These are phyloP conservation scores for Phoma sp. DNA, from an alignment of 2,329 filamentous ascomycete genomes.

Conservation along the genomic window DNA sequence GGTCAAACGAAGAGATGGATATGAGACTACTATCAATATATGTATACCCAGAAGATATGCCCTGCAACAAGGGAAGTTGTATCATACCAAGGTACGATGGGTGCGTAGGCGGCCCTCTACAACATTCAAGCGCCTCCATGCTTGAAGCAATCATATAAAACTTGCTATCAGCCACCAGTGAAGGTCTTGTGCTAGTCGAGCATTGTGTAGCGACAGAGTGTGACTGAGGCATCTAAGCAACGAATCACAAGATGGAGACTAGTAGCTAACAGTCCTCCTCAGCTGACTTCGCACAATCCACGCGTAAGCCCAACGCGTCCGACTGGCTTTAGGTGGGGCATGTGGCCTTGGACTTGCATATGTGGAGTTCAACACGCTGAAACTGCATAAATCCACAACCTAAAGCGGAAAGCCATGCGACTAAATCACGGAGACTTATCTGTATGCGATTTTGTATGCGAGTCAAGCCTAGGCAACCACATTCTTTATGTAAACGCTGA, in stretches of 20 bases:
- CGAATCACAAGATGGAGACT: not conserved
- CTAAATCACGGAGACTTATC: not conserved
- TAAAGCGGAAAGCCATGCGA: constrained; percentile 1
- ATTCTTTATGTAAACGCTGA: not conserved
- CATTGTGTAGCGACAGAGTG: not conserved
- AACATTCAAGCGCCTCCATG: not conserved
- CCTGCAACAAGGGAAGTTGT: not conserved
- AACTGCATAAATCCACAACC: not conserved
- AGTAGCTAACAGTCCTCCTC: not conserved
- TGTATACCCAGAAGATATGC: constrained; percentile 8
- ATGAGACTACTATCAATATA: not conserved
- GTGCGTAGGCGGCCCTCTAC: not conserved
- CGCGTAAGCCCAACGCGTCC: constrained; percentile 1
- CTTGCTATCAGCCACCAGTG: not conserved
- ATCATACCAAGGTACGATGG: not conserved
- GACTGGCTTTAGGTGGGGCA: not conserved
- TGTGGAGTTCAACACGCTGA: not conserved
- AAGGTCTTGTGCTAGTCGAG: not conserved
- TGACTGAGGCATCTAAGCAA: constrained; percentile 1
- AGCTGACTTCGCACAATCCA: constrained; percentile 8
- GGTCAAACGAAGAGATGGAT: not conserved
- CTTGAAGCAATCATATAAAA: not conserved
- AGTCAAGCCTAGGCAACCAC: constrained; percentile 6
- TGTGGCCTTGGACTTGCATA: not conserved
- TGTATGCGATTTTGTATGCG: not conserved